Evolutionary conservation across 73 alveolate genomes (phyloP).

Genomic region (Symbiodinium natans): DNA sequence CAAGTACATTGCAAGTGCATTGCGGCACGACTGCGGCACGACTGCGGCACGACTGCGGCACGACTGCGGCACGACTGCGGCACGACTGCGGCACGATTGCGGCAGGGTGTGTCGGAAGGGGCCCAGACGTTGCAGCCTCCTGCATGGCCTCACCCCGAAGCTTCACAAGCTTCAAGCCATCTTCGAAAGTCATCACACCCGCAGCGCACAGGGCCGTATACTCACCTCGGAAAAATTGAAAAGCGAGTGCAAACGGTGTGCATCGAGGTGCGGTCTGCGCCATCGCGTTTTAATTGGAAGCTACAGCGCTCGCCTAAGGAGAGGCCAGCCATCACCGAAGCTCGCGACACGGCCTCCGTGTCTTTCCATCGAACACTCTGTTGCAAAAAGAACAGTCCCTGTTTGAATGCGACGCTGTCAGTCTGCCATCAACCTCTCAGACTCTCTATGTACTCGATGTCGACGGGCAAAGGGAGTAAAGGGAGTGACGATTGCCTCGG

Average conservation of each 20-base stretch:
- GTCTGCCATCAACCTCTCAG: too few species aligned
- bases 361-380: too few species aligned
- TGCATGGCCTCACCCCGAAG: slow-evolving; percentile 94
- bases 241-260: neutral
- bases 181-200: slow-evolving; percentile 91
- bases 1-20: neutral
- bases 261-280: neutral
- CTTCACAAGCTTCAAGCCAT: slow-evolving; percentile 88
- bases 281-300: neutral
- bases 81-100: neutral
- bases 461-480: too few species aligned
- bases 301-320: slow-evolving; percentile 51
- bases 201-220: slow-evolving; percentile 93
- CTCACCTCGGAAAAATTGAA: slow-evolving; percentile 9
- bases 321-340: slow-evolving; percentile 90
- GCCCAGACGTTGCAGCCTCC: slow-evolving; percentile 64
- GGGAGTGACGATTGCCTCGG: neutral
- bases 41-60: too few species aligned
- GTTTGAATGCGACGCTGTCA: too few species aligned
- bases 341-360: slow-evolving; percentile 62
- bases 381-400: too few species aligned
- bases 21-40: too few species aligned
- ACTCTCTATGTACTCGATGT: too few species aligned
- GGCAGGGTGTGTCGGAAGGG: neutral
- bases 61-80: neutral